Percentiles rank a stretch among this genome's conserved stretches.
phyloP scores from a whole-genome alignment of 2,329 filamentous ascomycete genomes.

The Daldinia eschscholtzii region DNA sequence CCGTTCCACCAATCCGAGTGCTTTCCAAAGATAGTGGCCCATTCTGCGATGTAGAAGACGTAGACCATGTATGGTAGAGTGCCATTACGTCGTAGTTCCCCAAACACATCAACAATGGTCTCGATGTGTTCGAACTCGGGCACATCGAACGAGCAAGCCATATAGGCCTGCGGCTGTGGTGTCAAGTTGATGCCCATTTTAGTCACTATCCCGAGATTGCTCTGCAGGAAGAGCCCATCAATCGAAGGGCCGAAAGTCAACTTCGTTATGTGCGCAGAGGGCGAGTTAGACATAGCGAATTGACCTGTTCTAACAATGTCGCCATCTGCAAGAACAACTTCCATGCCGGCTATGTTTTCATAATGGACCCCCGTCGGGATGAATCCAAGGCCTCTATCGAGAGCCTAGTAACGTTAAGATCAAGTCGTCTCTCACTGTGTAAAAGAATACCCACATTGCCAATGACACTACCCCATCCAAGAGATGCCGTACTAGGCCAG shows the following conservation, averaged over 20 bases:
- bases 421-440: slow-evolving; percentile 23
- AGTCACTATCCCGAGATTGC: slow-evolving; percentile 66
- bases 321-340: slow-evolving; percentile 60
- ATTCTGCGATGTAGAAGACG: slow-evolving; percentile 61
- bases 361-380: slow-evolving; percentile 57
- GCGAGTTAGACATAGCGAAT: slow-evolving; percentile 57
- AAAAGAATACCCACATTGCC: slow-evolving; percentile 57
- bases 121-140: slow-evolving; percentile 60
- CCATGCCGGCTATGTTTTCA: slow-evolving; percentile 60
- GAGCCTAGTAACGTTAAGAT: slow-evolving; percentile 47
- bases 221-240: slow-evolving; percentile 65
- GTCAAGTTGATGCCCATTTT: slow-evolving; percentile 65
- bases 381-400: slow-evolving; percentile 60
- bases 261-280: slow-evolving; percentile 56
- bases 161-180: slow-evolving; percentile 59
- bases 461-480: slow-evolving; percentile 63
- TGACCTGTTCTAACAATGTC: slow-evolving; percentile 60
- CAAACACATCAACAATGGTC: slow-evolving; percentile 59
- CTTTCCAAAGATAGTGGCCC: slow-evolving; percentile 58
- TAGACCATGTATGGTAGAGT: slow-evolving; percentile 59
- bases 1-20: slow-evolving; percentile 60
- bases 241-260: slow-evolving; percentile 58
- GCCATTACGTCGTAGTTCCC: slow-evolving; percentile 59
- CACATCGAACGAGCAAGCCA: slow-evolving; percentile 62
- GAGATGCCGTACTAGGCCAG: slow-evolving; percentile 62